Evolutionary conservation across 495 filamentous ascomycete genomes (phyloP), one percentile per base, ranked within the genome.

Genomic region (Penicillium alfredii): DNA sequence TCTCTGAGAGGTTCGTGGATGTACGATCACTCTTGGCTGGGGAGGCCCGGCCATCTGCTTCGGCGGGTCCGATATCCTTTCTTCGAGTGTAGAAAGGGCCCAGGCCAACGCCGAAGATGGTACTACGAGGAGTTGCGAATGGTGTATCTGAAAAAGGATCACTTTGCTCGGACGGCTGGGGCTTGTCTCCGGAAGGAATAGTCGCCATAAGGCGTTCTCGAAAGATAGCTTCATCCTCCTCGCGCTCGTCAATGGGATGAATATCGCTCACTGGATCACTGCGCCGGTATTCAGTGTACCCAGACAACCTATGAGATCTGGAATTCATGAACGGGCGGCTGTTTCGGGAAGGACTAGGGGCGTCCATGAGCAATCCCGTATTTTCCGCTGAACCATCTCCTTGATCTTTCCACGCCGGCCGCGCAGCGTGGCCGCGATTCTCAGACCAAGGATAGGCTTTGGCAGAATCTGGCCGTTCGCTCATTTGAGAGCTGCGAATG

Each of bases 181-280:
- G 38, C 13, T 22, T 44, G 17, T 49, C 41, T 9, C 41, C 18
- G 16, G 38, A 23, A 20, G 56, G 42, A 31, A 56, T 45, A 1
- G 42, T 49, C 10, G 53, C 36, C 49, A 60, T 52, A 2, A 50
- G 45, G 18, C 28, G 51, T 42, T 48, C 57, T 34, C 35, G 49
- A 35, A 39, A 53, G 35, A 38, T 38, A 4, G 55, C 61, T 21
- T 69, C 69, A 19, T 76, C 78, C 33, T 88, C 85, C 25, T 94
- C 88, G 4, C 64, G 68, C 57, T 87, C 82, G n/a, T 78, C 69
- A 53, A 86, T 85, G 4, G 77, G 72, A 42, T 80, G 76, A 12
- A 81, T 81, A 24, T 65, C 58, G 13, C 74, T 71, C 19, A 66
- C 61, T 4, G 58, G 60, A 15, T 69, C 66, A 17, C 64, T 63